These are phyloP conservation scores for Macrophomina tecta DNA, from an alignment of 2,329 filamentous ascomycete species.

Conservation along the genomic window DNA sequence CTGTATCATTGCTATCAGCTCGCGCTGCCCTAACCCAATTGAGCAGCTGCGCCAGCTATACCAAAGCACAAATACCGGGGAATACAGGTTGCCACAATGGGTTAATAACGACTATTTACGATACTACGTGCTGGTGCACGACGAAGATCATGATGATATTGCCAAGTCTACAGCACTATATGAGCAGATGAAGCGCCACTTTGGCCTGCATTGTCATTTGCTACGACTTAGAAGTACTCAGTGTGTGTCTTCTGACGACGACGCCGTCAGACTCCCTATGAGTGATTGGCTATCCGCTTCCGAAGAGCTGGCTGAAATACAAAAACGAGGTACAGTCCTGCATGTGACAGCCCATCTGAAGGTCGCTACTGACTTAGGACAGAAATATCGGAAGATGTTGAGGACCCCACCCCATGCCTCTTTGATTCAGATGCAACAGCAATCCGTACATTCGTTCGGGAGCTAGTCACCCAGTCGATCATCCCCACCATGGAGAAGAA, in stretches of 20 bases:
- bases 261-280: slow-evolving; percentile 79
- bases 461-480: slow-evolving; percentile 94
- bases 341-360: too few relatives aligned
- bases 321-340: slow-evolving; percentile 59
- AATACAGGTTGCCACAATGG: slow-evolving; percentile 77
- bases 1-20: slow-evolving; percentile 93
- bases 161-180: slow-evolving; percentile 86
- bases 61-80: slow-evolving; percentile 79
- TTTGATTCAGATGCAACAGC: slow-evolving; percentile 92
- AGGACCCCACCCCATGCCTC: slow-evolving; percentile 76
- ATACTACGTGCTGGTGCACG: slow-evolving; percentile 95
- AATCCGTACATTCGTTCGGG: slow-evolving; percentile 86
- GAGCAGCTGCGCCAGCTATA: slow-evolving; percentile 87
- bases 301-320: slow-evolving; percentile 81
- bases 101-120: slow-evolving; percentile 90
- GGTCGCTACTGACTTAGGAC: not conserved
- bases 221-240: slow-evolving; percentile 83
- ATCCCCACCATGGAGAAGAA: slow-evolving; percentile 95
- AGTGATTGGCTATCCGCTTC: slow-evolving; percentile 88
- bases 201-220: slow-evolving; percentile 93
- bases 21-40: slow-evolving; percentile 80
- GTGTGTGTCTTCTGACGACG: slow-evolving; percentile 88
- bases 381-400: slow-evolving; percentile 72
- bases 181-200: slow-evolving; percentile 99
- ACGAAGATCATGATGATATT: slow-evolving; percentile 95